phyloP scores from a whole-genome alignment of 2,329 filamentous ascomycete species.

The Colletotrichum aenigma region DNA sequence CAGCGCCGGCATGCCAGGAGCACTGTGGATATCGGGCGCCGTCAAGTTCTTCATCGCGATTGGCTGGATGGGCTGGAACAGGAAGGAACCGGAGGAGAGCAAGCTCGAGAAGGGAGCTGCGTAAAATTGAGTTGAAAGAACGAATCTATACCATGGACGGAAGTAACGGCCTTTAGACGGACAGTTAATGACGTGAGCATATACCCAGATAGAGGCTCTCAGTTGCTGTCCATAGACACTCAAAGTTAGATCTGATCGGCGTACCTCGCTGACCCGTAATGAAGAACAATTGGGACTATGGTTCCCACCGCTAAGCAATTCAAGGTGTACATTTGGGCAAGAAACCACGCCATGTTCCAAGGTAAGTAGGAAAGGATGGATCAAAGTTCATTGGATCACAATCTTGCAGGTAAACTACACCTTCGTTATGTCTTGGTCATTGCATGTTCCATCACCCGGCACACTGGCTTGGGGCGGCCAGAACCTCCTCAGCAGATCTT shows the following conservation, averaged over 20 bases:
- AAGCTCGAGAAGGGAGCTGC: slow-evolving; percentile 13
- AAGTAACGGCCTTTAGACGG: background rate
- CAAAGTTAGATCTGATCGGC: background rate
- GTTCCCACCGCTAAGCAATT: background rate
- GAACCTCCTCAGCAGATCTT: background rate
- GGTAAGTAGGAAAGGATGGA: background rate
- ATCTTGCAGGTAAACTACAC: background rate
- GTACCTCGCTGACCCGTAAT: background rate
- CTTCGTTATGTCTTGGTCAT: background rate
- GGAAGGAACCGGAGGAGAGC: slow-evolving; percentile 19
- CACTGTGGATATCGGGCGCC: slow-evolving; percentile 49
- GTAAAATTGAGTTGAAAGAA: background rate
- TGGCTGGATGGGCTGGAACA: slow-evolving; percentile 37
- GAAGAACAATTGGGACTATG: background rate
- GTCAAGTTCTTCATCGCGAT: slow-evolving; percentile 46
- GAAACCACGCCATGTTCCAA: background rate
- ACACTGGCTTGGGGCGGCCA: background rate
- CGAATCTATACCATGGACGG: background rate
- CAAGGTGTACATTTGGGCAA: background rate
- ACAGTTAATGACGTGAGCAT: background rate
- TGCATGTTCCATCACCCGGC: background rate
- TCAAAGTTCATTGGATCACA: background rate
- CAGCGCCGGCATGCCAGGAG: slow-evolving; percentile 40
- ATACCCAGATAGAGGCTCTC: background rate
- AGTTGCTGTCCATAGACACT: background rate